phyloP scores from a whole-genome alignment of 2,329 filamentous ascomycete genomes.

The Fusarium scirpi region DNA sequence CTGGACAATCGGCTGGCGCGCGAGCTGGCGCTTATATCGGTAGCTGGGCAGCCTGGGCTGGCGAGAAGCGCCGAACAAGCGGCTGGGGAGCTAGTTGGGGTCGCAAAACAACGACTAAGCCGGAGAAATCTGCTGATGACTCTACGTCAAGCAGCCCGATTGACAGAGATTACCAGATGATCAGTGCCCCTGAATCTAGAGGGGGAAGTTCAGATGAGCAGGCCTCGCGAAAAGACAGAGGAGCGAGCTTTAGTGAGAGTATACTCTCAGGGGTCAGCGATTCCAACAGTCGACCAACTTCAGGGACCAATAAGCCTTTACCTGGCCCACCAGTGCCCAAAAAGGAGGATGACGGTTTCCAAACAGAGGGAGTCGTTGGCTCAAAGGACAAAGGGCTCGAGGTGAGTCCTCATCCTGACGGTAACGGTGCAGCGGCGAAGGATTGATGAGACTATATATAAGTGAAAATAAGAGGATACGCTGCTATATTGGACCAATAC shows the following conservation, averaged over 20 bases:
- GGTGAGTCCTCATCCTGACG: constrained; percentile 12
- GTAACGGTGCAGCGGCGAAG: constrained; percentile 13
- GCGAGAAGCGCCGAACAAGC: constrained; percentile 77
- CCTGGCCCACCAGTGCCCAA: constrained; percentile 23
- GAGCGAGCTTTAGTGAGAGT: constrained; percentile 60
- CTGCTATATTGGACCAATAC: not conserved
- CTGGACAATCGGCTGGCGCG: constrained; percentile 62
- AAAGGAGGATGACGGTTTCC: constrained; percentile 46
- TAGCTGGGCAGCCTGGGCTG: constrained; percentile 77
- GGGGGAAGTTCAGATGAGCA: constrained; percentile 48
- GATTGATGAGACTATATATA: constrained; percentile 20
- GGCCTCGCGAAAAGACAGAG: constrained; percentile 51
- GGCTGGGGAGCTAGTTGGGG: constrained; percentile 59
- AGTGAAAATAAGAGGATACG: not conserved
- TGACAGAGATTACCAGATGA: constrained; percentile 54
- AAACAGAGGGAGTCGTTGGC: constrained; percentile 44
- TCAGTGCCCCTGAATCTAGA: constrained; percentile 49
- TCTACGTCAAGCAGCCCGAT: constrained; percentile 54
- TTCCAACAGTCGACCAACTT: constrained; percentile 41
- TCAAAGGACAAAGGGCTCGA: constrained; percentile 37
- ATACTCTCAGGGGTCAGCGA: constrained; percentile 57
- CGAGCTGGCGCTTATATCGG: constrained; percentile 74
- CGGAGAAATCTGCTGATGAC: constrained; percentile 49
- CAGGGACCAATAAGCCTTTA: constrained; percentile 28
- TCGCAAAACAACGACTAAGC: constrained; percentile 50